Percentiles rank a stretch among this genome's conserved stretches.
Evolutionary conservation across 2,329 filamentous ascomycete genomes (phyloP).

Genomic region (Aspergillus sp.): DNA sequence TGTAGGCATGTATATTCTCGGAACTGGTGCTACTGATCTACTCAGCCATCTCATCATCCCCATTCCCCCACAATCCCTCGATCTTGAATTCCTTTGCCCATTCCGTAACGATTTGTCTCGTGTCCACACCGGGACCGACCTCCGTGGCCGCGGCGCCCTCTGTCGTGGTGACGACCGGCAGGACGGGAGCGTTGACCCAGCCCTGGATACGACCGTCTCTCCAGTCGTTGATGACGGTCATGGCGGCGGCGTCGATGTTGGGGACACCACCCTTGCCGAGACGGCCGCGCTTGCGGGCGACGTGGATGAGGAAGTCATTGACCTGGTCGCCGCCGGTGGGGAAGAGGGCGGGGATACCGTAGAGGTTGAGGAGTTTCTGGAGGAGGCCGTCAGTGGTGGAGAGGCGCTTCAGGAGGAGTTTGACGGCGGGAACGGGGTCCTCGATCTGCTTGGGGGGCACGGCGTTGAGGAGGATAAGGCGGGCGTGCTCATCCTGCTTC

Average conservation of each 20-base stretch:
- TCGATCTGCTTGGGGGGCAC: constrained; percentile 92
- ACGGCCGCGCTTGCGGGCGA: constrained; percentile 87
- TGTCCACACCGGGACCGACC: constrained; percentile 56
- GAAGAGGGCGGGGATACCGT: constrained; percentile 79
- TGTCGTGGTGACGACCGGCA: constrained; percentile 55
- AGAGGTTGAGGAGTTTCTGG: constrained; percentile 76
- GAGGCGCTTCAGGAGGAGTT: constrained; percentile 77
- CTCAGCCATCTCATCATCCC: constrained; percentile 44
- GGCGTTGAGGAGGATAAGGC: constrained; percentile 84
- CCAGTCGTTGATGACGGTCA: constrained; percentile 95
- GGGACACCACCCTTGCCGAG: constrained; percentile 87
- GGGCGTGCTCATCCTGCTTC: constrained; percentile 69
- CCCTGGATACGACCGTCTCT: constrained; percentile 92
- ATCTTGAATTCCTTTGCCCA: constrained; percentile 96
- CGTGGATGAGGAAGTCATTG: constrained; percentile 90
- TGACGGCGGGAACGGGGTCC: constrained; percentile 85
- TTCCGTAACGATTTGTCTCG: constrained; percentile 83
- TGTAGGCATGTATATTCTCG: too few species aligned
- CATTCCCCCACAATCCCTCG: constrained; percentile 85
- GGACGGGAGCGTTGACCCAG: constrained; percentile 75
- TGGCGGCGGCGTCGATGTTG: constrained; percentile 82
- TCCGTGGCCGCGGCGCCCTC: constrained; percentile 31
- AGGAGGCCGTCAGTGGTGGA: constrained; percentile 71
- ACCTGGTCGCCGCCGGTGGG: constrained; percentile 70
- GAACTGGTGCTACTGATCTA: constrained; percentile 16